Conservation (phyloP, 2,329 filamentous ascomycete species). For the Drechmeria coniospora region DNA sequence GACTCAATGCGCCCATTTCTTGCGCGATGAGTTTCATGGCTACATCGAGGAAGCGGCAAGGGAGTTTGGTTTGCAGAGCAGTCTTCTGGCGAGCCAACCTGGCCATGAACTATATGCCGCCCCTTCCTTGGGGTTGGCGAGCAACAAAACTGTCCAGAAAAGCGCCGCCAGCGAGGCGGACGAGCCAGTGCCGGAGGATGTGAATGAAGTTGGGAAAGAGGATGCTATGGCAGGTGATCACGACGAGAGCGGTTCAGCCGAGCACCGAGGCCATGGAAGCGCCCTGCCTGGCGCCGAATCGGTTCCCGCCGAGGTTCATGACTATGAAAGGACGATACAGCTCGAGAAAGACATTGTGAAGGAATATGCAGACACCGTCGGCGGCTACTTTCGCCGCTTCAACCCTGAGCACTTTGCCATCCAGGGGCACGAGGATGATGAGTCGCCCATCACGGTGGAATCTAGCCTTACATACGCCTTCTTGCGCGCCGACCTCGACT, state of each 20-base stretch:
- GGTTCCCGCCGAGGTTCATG: conserved; percentile 34
- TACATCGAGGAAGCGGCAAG: conserved; percentile 75
- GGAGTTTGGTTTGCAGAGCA: conserved; percentile 66
- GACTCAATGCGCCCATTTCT: conserved; percentile 70
- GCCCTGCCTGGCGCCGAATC: conserved; percentile 24
- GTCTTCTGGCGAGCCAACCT: conserved; percentile 36
- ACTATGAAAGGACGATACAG: conserved; percentile 45
- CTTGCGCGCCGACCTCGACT: conserved; percentile 84
- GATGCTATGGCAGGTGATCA: conserved; percentile 19
- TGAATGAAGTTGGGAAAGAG: too few relatives aligned
- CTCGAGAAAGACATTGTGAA: conserved; percentile 58
- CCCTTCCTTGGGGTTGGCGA: conserved; percentile 9
- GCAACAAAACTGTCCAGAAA: conserved; percentile 6
- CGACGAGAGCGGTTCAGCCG: conserved; percentile 15
- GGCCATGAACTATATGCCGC: conserved; percentile 8
- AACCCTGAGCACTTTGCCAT: conserved; percentile 59
- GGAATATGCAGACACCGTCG: conserved; percentile 71
- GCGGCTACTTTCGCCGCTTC: conserved; percentile 89
- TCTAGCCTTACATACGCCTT: conserved; percentile 84
- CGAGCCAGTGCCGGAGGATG: conserved; percentile 33
- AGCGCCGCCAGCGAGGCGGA: conserved; percentile 21
- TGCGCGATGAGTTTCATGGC: conserved; percentile 68
- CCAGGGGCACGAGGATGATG: conserved; percentile 14
- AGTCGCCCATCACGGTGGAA: conserved; percentile 46
- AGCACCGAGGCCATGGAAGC: conserved; percentile 20